Percentiles rank a stretch among this genome's conserved stretches.
Evolutionary conservation across 495 filamentous ascomycete species (phyloP).

Genomic region (Amniculicola lignicola): DNA sequence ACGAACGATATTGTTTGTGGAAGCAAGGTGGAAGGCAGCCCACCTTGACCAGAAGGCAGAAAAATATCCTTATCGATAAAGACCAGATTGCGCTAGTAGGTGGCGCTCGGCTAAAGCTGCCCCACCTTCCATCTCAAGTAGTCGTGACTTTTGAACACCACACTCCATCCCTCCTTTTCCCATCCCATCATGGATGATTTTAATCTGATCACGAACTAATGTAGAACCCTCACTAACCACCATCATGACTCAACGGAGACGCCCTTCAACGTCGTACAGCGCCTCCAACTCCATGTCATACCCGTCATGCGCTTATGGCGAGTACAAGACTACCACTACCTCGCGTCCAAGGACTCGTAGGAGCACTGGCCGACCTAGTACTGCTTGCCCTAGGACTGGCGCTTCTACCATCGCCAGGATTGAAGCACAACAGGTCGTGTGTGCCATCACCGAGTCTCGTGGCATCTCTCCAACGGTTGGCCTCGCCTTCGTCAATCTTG

Average conservation of each 20-base stretch:
- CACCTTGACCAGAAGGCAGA: no score
- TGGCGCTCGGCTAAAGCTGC: neutral
- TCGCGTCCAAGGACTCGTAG: slow-evolving; percentile 47
- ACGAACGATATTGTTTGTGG: no score
- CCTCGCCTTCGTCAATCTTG: slow-evolving; percentile 82
- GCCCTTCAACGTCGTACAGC: slow-evolving; percentile 42
- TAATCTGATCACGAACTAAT: slow-evolving; percentile 11
- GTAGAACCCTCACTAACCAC: slow-evolving; percentile 2
- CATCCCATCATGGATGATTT: no score
- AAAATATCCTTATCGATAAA: slow-evolving; percentile 25
- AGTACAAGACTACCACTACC: slow-evolving; percentile 36
- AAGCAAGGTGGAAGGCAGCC: no score
- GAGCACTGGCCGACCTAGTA: slow-evolving; percentile 51
- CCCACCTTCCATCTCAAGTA: neutral
- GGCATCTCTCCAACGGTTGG: slow-evolving; percentile 85
- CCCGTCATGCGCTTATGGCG: slow-evolving; percentile 35
- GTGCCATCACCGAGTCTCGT: slow-evolving; percentile 85
- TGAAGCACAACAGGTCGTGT: slow-evolving; percentile 71
- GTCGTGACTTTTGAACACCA: no score
- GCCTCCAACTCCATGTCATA: slow-evolving; percentile 40
- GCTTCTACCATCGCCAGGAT: slow-evolving; percentile 57
- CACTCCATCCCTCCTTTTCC: no score
- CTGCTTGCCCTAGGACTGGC: slow-evolving; percentile 62
- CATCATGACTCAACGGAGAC: slow-evolving; percentile 30
- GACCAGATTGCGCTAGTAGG: slow-evolving; percentile 12